Evolutionary conservation across 192 early-diverging fungal genomes (phyloP).

Genomic region (Coemansia sp.): DNA sequence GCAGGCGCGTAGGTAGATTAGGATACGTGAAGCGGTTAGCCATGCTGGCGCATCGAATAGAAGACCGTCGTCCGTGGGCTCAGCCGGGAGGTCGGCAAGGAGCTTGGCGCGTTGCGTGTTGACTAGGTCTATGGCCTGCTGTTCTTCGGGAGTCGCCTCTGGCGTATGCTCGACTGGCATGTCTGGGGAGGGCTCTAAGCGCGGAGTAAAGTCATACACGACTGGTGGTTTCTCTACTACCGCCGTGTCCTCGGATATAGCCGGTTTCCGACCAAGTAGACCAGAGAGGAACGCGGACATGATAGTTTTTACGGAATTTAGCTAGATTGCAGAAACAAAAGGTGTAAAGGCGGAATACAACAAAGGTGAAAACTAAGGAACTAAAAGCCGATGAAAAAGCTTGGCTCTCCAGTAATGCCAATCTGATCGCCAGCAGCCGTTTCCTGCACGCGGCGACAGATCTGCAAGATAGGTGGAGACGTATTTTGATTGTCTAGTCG

Average conservation of each 20-base stretch:
- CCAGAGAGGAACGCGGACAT: slow-evolving; percentile 33
- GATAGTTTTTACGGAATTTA: neutral
- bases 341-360: neutral
- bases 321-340: neutral
- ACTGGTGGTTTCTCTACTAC: neutral
- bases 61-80: slow-evolving; percentile 23
- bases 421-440: too few species aligned
- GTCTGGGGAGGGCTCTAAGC: slow-evolving; percentile 15
- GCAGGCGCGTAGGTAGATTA: slow-evolving; percentile 69
- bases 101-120: slow-evolving; percentile 23
- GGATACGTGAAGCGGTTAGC: slow-evolving; percentile 53
- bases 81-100: slow-evolving; percentile 39
- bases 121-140: slow-evolving; percentile 20
- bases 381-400: too few species aligned
- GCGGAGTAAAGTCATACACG: slow-evolving; percentile 31
- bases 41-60: slow-evolving; percentile 25
- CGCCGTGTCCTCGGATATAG: neutral
- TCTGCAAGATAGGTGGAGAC: too few species aligned
- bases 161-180: slow-evolving; percentile 29
- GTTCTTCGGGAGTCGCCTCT: slow-evolving; percentile 39
- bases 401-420: too few species aligned
- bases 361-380: too few species aligned
- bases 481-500: too few species aligned
- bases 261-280: slow-evolving; percentile 22
- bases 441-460: too few species aligned